Conservation (phyloP, 2,329 filamentous ascomycete genomes). For the Clonostachys rosea region DNA sequence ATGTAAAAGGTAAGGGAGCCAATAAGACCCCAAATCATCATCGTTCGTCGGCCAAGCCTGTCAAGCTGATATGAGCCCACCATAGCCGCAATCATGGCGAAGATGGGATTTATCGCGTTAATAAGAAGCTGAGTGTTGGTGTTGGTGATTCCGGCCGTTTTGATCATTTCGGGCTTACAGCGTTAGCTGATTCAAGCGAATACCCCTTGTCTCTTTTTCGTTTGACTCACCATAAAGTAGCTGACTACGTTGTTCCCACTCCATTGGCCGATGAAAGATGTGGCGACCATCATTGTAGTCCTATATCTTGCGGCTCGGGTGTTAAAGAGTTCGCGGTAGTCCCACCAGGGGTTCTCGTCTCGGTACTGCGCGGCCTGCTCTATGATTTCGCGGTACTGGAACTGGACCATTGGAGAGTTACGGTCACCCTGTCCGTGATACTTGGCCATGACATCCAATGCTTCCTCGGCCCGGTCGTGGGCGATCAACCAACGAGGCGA, state of each 20-base stretch:
- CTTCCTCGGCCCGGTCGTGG: conserved; percentile 52
- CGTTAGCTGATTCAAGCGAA: neutral
- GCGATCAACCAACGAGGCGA: conserved; percentile 55
- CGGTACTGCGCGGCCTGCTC: conserved; percentile 40
- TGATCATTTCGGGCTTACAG: conserved; percentile 2
- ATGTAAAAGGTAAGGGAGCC: conserved; percentile 20
- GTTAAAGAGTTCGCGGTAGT: conserved; percentile 49
- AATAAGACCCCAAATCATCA: conserved; percentile 28
- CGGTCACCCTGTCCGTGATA: conserved; percentile 56
- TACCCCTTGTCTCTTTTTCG: neutral
- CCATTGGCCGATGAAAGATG: conserved; percentile 49
- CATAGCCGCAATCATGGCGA: conserved; percentile 32
- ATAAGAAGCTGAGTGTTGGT: conserved; percentile 32
- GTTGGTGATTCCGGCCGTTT: conserved; percentile 27
- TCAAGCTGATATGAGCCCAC: conserved; percentile 31
- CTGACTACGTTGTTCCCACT: conserved; percentile 35
- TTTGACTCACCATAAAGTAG: conserved; percentile 23
- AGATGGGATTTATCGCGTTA: conserved; percentile 36
- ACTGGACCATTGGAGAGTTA: conserved; percentile 43
- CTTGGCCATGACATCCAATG: conserved; percentile 48
- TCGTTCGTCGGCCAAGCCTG: conserved; percentile 28
- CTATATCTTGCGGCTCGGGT: conserved; percentile 40
- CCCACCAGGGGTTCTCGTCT: conserved; percentile 56
- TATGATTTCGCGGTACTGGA: conserved; percentile 52
- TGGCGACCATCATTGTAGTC: conserved; percentile 42